Base-by-base conservation (phyloP, 257 asterid species). In the Marsdenia floribunda region DNA sequence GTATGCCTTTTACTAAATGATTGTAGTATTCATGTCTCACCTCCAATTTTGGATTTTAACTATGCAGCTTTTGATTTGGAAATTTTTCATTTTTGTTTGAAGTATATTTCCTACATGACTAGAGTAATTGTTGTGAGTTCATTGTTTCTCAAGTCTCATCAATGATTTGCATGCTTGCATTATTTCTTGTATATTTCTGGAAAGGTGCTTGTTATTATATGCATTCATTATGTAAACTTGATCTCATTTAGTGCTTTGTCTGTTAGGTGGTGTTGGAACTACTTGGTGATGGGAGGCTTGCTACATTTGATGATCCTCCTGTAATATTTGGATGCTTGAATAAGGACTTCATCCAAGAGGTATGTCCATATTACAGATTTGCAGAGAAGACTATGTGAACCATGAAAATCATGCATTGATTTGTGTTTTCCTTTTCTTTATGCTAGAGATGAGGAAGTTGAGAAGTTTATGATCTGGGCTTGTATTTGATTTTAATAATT, bases 281-380 rank as follows among this genome's bases (percentile, higher is more conserved):
- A 59, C 89, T 82, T 71, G 92, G 75, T 74, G 93, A 88, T 80
- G 96, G 97, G 79, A 83, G 84, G 75, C 77, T 94, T 75, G 91
- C 87, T 21, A 89, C 99, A 55, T 90, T 94, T 29, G 97, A 90
- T 80, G 93, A 90, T 76, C 99, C 97, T 71, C 88, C 88, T 74
- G 84, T 88, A 75, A 75, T 85, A 80, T 84, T 92, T 81, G 96
- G 96, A 69, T 89, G 88, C 88, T 86, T 94, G 85, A 87, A 81
- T 63, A 80, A 35, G 72, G 96, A 87, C 69, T 92, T 94, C 82
- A 77, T 92, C 61, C 89, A 87, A 80, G 81, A 94, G 97, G 98
- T 91, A 80, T 53, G 85, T 53, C 77, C 52, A 5, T 72, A 46
- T 71, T 22, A 52, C 13, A 42, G 22, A 29, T 72, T 14, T 53